Percentiles rank a stretch among this genome's conserved stretches.
These are phyloP conservation scores for Globomyces sp. DNA, from an alignment of 371 early-diverging fungal species.

Conservation along the genomic window DNA sequence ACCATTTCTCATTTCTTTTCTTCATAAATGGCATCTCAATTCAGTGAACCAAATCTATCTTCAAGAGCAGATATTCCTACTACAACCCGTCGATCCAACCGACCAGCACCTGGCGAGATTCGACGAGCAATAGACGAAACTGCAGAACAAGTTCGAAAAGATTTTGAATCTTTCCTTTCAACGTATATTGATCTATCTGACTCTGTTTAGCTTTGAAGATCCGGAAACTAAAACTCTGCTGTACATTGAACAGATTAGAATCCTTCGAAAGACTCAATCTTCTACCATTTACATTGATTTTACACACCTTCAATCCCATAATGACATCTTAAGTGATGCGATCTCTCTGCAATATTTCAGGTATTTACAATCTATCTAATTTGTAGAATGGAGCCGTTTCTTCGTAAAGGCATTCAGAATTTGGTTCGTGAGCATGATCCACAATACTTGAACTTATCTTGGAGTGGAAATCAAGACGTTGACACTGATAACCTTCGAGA, in stretches of 20 bases:
- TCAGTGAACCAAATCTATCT: no score
- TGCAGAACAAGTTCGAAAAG: slow-evolving; percentile 71
- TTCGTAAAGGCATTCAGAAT: slow-evolving; percentile 81
- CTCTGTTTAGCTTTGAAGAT: slow-evolving; percentile 9
- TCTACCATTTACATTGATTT: slow-evolving; percentile 79
- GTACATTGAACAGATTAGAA: slow-evolving; percentile 43
- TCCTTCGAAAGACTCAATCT: slow-evolving; percentile 18
- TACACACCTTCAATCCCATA: slow-evolving; percentile 60
- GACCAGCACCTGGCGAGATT: slow-evolving; percentile 26
- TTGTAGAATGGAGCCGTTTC: slow-evolving; percentile 76
- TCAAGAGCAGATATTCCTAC: no score
- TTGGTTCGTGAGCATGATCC: slow-evolving; percentile 67
- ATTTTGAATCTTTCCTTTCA: slow-evolving; percentile 76
- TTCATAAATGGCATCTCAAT: no score
- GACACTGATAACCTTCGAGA: slow-evolving; percentile 51
- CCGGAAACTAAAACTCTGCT: slow-evolving; percentile 21
- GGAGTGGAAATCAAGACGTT: slow-evolving; percentile 24
- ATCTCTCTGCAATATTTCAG: slow-evolving; percentile 75
- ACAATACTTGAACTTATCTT: slow-evolving; percentile 45
- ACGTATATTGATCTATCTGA: slow-evolving; percentile 41
- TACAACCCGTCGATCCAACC: no score
- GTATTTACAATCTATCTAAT: slow-evolving; percentile 31
- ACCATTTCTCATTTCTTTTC: no score
- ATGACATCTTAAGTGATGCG: slow-evolving; percentile 67
- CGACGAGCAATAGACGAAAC: slow-evolving; percentile 72